phyloP scores from a whole-genome alignment of 208 protist species.

The Wallacemonas sp. region DNA sequence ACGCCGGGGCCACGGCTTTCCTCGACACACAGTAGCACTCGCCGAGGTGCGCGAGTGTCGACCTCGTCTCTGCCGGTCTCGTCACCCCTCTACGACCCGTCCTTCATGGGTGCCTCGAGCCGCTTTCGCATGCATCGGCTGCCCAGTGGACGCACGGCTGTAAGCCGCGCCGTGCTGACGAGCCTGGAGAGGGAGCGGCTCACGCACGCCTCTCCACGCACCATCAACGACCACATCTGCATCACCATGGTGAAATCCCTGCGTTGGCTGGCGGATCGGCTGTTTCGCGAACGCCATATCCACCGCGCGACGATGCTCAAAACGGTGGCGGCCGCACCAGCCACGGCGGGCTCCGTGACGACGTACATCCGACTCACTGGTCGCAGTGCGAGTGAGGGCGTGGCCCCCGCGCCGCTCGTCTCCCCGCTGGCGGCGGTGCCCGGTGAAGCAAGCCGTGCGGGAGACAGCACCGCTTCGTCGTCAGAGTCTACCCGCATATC shows the following conservation, averaged over 20 bases:
- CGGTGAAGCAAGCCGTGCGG: no score
- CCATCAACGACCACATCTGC: conserved; percentile 66
- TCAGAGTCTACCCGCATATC: no score
- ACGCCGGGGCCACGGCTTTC: no score
- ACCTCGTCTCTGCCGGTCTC: not conserved
- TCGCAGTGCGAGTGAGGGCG: conserved; percentile 3
- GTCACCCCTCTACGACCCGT: conserved; percentile 31
- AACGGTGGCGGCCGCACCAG: conserved; percentile 43
- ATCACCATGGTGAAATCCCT: conserved; percentile 64
- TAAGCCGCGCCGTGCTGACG: conserved; percentile 28
- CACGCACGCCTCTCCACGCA: conserved; percentile 47
- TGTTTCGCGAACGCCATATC: conserved; percentile 71
- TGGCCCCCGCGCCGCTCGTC: not conserved
- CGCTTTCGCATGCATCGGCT: conserved; percentile 35
- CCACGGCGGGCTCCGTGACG: conserved; percentile 44
- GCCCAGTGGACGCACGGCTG: conserved; percentile 7
- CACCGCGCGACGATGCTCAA: conserved; percentile 78
- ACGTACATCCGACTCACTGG: conserved; percentile 43
- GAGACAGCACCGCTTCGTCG: no score
- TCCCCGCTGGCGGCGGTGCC: not conserved
- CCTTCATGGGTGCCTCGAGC: conserved; percentile 68
- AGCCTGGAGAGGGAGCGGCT: conserved; percentile 59
- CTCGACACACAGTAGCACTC: not conserved
- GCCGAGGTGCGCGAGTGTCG: not conserved
- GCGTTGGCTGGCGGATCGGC: conserved; percentile 67